Evolutionary conservation across 441 rosid species (phyloP), one percentile per base, ranked within the genome.

Genomic region (Capsella rubella): DNA sequence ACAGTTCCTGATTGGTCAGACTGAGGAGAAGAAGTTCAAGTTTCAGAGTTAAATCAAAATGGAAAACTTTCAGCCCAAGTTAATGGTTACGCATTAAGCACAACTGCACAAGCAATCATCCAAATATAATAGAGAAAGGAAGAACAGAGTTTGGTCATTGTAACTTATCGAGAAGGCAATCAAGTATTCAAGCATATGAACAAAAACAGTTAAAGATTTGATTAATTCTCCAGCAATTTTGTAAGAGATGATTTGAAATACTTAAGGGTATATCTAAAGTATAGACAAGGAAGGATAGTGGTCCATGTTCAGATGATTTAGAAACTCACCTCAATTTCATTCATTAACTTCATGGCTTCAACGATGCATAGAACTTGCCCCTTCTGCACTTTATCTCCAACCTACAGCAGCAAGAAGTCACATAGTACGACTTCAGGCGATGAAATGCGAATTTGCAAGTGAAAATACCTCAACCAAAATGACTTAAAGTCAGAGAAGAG

Each of bases 291-390:
- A 59, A 52, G 11, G 50, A 67, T 29, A 29, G 8, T 45, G 45
- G 6, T 55, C 60, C 9, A 47, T 69, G 46, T 11, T 43, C 28
- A 28, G 35, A 79, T 37, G 50, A 75, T 63, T 62, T 29, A 52
- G 69, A 13, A 68, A 79, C 90, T 79, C 75, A 85, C 97, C 84
- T 92, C 96, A 73, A 91, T 89, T 79, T 91, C 97, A 68, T 91
- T 91, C 97, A 91, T 91, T 83, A 91, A 72, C 80, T 92, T 92
- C 97, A 90, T 92, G 82, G 97, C 97, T 75, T 92, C 97, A 32
- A 92, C 83, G 37, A 92, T 87, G 88, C 97, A 92, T 18, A 92
- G 31, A 52, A 87, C 89, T 81, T 90, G 96, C 14, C 97, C 97
- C 78, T 92, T 92, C 85, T 89, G 89, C 77, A 92, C 91, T 83